Conservation (phyloP, 2,329 filamentous ascomycete genomes). For the Parafenestella ontariensis region DNA sequence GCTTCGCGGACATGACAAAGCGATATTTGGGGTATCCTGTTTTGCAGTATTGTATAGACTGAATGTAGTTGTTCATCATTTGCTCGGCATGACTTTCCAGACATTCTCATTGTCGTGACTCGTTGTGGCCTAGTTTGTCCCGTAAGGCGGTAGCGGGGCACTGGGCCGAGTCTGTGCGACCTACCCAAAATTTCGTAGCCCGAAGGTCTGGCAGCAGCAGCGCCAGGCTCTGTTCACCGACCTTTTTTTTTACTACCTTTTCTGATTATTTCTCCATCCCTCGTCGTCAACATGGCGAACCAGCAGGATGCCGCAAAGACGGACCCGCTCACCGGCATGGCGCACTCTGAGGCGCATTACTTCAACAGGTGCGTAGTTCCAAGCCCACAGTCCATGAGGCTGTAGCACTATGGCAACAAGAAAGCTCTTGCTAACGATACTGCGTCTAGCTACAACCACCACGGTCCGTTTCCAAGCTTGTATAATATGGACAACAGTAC, state of each 20-base stretch:
- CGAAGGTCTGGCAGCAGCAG: constrained; percentile 20
- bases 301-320: constrained; percentile 34
- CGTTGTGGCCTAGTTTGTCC: constrained; percentile 10
- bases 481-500: constrained; percentile 42
- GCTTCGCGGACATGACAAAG: background rate
- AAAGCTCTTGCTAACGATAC: constrained; percentile 46
- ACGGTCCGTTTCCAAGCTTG: constrained; percentile 70
- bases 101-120: constrained; percentile 5
- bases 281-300: constrained; percentile 31
- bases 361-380: constrained; percentile 85
- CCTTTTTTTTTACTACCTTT: constrained; percentile 4
- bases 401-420: constrained; percentile 15
- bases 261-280: constrained; percentile 5
- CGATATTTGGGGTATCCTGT: background rate
- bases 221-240: constrained; percentile 14
- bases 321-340: constrained; percentile 69
- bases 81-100: background rate
- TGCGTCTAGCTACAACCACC: constrained; percentile 85
- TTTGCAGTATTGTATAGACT: background rate
- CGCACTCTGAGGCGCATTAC: constrained; percentile 97
- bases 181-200: constrained; percentile 38
- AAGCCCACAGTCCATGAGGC: too few relatives aligned
- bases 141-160: constrained; percentile 13
- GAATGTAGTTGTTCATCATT: background rate
- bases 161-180: constrained; percentile 21